A percentile compares a stretch with the other conserved stretches of the same genome.
Conservation (phyloP, 371 early-diverging fungal species). For the Mucor plumbeus region DNA sequence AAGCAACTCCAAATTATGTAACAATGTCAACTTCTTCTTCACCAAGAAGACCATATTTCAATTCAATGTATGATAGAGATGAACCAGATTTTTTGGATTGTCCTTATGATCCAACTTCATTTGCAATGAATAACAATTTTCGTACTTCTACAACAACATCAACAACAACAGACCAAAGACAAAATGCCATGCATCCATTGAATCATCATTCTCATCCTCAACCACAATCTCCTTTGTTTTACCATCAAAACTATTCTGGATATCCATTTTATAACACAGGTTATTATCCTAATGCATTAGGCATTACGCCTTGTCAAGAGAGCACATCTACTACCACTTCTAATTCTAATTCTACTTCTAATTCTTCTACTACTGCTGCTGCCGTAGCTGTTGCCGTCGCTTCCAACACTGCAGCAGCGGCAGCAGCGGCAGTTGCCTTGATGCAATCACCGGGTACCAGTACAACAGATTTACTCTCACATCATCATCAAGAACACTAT, state of each 20-base stretch:
- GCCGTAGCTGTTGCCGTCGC: slow-evolving; percentile 11
- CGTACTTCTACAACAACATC: neutral
- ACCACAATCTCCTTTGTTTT: slow-evolving; percentile 29
- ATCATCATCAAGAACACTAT: slow-evolving; percentile 22
- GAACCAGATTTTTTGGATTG: slow-evolving; percentile 28
- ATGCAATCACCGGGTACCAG: slow-evolving; percentile 24
- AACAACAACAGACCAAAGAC: slow-evolving; percentile 7
- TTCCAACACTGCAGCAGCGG: slow-evolving; percentile 15
- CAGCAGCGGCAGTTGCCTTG: slow-evolving; percentile 26
- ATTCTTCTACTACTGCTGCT: slow-evolving; percentile 9
- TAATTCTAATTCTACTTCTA: slow-evolving; percentile 3
- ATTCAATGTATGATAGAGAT: slow-evolving; percentile 31
- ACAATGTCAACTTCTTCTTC: slow-evolving; percentile 27
- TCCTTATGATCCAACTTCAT: slow-evolving; percentile 18
- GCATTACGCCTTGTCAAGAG: slow-evolving; percentile 28
- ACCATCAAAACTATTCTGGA: slow-evolving; percentile 20
- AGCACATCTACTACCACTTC: slow-evolving; percentile 6
- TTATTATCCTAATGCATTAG: slow-evolving; percentile 32
- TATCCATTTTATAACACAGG: slow-evolving; percentile 30
- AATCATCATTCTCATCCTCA: slow-evolving; percentile 21
- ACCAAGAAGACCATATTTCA: slow-evolving; percentile 28
- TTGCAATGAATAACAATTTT: neutral
- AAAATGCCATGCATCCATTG: slow-evolving; percentile 19
- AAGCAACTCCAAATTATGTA: slow-evolving; percentile 27
- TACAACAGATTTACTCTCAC: slow-evolving; percentile 21